A percentile compares a stretch with the other conserved stretches of the same genome.
Evolutionary conservation across 441 rosid genomes (phyloP).

Genomic region (Flueggea neowawraea): DNA sequence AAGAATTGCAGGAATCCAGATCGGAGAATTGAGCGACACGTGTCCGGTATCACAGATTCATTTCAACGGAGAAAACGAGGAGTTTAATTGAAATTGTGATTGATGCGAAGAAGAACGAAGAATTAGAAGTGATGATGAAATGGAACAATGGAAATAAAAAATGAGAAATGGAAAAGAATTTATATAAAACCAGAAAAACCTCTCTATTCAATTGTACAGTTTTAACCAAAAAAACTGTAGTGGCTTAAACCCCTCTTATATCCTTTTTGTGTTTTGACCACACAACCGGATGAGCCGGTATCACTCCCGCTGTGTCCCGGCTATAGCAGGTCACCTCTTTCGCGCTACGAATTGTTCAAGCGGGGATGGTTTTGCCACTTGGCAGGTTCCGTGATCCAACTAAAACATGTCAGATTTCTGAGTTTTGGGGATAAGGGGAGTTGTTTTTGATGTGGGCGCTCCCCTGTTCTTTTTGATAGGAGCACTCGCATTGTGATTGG

Average conservation of each 20-base stretch:
- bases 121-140: not conserved
- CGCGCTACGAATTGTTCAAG: not conserved
- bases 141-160: too few relatives aligned
- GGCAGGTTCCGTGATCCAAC: constrained; percentile 12
- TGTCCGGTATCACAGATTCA: not conserved
- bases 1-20: constrained; percentile 5
- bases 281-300: constrained; percentile 52
- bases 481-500: too few relatives aligned
- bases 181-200: constrained; percentile 10
- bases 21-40: constrained; percentile 7
- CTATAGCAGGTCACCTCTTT: constrained; percentile 28
- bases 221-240: constrained; percentile 16
- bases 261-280: constrained; percentile 32
- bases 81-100: not conserved
- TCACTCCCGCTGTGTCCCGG: constrained; percentile 23
- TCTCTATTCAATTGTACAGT: not conserved
- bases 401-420: too few relatives aligned
- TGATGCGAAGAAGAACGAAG: constrained; percentile 9
- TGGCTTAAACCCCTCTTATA: constrained; percentile 53
- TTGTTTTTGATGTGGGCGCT: too few relatives aligned
- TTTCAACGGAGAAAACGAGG: not conserved
- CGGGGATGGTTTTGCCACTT: constrained; percentile 38
- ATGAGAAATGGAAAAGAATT: too few relatives aligned
- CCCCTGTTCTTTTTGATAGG: too few relatives aligned
- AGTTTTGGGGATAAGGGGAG: too few relatives aligned